A percentile compares a stretch with the other conserved stretches of the same genome.
phyloP scores from a whole-genome alignment of 2,329 filamentous ascomycete genomes.

The Zasmidium citrigriseum region DNA sequence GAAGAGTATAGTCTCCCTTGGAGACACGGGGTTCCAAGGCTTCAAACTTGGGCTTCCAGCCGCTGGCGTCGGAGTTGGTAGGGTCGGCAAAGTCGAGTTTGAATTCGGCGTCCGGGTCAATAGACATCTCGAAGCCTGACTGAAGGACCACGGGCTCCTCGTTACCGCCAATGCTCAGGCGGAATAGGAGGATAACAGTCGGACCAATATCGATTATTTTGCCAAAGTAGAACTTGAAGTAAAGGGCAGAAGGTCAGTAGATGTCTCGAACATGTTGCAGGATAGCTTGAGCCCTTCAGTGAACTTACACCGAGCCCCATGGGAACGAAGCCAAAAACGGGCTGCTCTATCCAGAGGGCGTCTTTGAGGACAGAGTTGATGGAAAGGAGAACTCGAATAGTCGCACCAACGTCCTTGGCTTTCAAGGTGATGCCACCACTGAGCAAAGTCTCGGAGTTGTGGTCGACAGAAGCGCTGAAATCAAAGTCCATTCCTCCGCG shows the following conservation, averaged over 20 bases:
- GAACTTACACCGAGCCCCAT: too few species aligned
- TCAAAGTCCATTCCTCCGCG: not conserved
- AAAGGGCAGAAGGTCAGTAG: too few species aligned
- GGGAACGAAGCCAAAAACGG: too few species aligned
- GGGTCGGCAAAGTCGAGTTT: constrained; percentile 1
- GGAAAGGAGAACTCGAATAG: not conserved
- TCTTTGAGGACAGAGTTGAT: not conserved
- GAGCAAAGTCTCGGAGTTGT: not conserved
- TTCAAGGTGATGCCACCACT: not conserved
- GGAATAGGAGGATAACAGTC: not conserved
- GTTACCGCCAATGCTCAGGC: not conserved
- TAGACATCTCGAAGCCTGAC: not conserved
- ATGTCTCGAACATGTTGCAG: too few species aligned
- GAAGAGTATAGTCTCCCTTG: not conserved
- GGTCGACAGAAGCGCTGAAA: not conserved
- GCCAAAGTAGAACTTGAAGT: too few species aligned
- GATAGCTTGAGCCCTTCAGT: too few species aligned
- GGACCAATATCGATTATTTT: too few species aligned
- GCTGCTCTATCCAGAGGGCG: too few species aligned
- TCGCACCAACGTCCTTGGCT: not conserved
- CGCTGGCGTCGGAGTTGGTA: not conserved
- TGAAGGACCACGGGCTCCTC: not conserved
- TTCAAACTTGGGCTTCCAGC: not conserved
- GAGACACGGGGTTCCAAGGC: not conserved
- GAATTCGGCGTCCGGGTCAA: not conserved